Evolutionary conservation across 2,329 filamentous ascomycete species (phyloP).

Genomic region (Knufia fluminis): DNA sequence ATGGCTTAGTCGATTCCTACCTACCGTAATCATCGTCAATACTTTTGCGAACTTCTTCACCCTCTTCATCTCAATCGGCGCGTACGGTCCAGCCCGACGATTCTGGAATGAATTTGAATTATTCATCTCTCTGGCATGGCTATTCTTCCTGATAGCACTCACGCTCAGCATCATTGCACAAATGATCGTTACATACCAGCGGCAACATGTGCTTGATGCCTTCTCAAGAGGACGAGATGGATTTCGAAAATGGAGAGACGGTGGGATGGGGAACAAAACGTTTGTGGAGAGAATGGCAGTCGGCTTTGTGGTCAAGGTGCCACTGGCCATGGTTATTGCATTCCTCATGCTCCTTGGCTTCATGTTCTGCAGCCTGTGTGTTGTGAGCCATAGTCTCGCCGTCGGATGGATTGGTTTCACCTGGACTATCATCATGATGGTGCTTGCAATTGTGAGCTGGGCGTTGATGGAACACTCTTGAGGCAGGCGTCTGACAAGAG

Average conservation of each 20-base stretch:
- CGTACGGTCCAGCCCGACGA: conserved; percentile 13
- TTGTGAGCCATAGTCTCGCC: conserved; percentile 13
- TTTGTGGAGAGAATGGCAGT: conserved; percentile 15
- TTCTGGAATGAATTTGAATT: conserved; percentile 14
- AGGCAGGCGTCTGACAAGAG: too few relatives aligned
- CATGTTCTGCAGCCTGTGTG: conserved; percentile 15
- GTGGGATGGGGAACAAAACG: conserved; percentile 14
- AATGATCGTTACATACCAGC: conserved; percentile 15
- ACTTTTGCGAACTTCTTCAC: conserved; percentile 18
- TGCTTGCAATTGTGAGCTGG: conserved; percentile 13
- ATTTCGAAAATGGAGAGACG: conserved; percentile 15
- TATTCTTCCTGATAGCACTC: conserved; percentile 16
- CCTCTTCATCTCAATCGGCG: conserved; percentile 14
- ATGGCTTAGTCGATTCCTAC: conserved; percentile 16
- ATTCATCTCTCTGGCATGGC: conserved; percentile 16
- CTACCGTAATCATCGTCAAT: conserved; percentile 13
- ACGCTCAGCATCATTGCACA: conserved; percentile 12
- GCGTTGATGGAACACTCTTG: conserved; percentile 13
- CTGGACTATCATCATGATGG: conserved; percentile 13
- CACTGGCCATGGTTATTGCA: conserved; percentile 13
- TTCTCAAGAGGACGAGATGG: conserved; percentile 14
- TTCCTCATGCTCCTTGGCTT: conserved; percentile 14
- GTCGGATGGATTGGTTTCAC: conserved; percentile 18
- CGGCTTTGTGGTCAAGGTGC: conserved; percentile 17
- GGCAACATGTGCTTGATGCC: conserved; percentile 15